phyloP scores from a whole-genome alignment of 1,139 yeast species.

The Taphrina populina region DNA sequence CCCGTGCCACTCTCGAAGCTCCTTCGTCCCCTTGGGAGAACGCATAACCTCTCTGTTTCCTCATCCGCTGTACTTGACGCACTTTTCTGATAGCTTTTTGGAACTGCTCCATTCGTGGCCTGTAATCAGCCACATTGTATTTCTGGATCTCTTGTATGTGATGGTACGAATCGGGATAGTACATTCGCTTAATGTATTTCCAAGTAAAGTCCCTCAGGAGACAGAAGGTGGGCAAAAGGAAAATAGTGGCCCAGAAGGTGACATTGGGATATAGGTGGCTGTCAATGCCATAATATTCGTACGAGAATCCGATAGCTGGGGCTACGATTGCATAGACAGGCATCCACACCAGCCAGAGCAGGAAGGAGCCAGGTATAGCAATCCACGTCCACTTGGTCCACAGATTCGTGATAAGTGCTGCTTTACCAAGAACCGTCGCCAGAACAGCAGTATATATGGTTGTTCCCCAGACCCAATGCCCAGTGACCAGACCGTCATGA shows the following conservation, averaged over 20 bases:
- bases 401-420: conserved; percentile 83
- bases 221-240: conserved; percentile 75
- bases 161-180: conserved; percentile 88
- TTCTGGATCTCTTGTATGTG: conserved; percentile 96
- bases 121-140: conserved; percentile 85
- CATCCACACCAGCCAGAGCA: conserved; percentile 78
- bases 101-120: conserved; percentile 94
- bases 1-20: conserved; percentile 84
- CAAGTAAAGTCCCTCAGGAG: conserved; percentile 84
- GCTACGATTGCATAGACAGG: conserved; percentile 86
- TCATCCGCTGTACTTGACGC: conserved; percentile 96
- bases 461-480: conserved; percentile 96
- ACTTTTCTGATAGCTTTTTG: conserved; percentile 96
- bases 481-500: conserved; percentile 68
- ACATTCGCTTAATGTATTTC: conserved; percentile 91
- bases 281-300: conserved; percentile 79
- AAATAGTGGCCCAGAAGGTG: conserved; percentile 79
- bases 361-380: conserved; percentile 92
- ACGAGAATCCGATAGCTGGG: conserved; percentile 77
- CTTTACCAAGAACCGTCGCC: conserved; percentile 88
- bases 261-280: conserved; percentile 72
- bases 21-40: conserved; percentile 95
- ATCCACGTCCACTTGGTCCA: conserved; percentile 92
- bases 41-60: conserved; percentile 97
- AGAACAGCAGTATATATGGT: conserved; percentile 85